Evolutionary conservation across 371 early-diverging fungal species (phyloP).

Genomic region (Rhizopus stolonifer): DNA sequence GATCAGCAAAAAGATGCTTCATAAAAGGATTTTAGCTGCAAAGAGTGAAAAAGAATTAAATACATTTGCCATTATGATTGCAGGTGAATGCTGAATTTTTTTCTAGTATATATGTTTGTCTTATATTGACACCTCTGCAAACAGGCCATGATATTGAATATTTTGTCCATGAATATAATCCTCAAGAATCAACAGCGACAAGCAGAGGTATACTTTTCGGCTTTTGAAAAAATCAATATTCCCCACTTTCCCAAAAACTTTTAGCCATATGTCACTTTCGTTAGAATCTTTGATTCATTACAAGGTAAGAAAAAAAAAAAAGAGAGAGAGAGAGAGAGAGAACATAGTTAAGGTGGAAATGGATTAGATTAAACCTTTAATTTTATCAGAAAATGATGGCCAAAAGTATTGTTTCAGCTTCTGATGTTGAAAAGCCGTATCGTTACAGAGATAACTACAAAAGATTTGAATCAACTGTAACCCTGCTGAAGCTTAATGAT

Average conservation of each 20-base stretch:
- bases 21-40: constrained; percentile 17
- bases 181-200: constrained; percentile 9
- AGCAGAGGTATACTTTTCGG: constrained; percentile 14
- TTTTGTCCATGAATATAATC: constrained; percentile 18
- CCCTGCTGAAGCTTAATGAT: constrained; percentile 13
- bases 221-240: constrained; percentile 12
- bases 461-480: constrained; percentile 13
- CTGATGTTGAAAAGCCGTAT: constrained; percentile 19
- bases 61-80: constrained; percentile 12
- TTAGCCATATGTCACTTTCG: constrained; percentile 15
- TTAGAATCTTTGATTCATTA: constrained; percentile 12
- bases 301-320: constrained; percentile 8
- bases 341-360: constrained; percentile 10
- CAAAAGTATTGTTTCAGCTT: constrained; percentile 15
- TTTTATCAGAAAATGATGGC: constrained; percentile 16
- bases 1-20: constrained; percentile 23
- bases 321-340: constrained; percentile 3
- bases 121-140: constrained; percentile 15
- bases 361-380: constrained; percentile 4
- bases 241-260: constrained; percentile 8
- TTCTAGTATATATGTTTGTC: constrained; percentile 11
- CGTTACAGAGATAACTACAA: constrained; percentile 12
- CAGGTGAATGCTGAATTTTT: constrained; percentile 15
- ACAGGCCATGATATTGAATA: constrained; percentile 15
- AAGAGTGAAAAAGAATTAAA: constrained; percentile 15